phyloP scores from a whole-genome alignment of 2,329 filamentous ascomycete genomes.

The Pyrenophora tritici-repentis region DNA sequence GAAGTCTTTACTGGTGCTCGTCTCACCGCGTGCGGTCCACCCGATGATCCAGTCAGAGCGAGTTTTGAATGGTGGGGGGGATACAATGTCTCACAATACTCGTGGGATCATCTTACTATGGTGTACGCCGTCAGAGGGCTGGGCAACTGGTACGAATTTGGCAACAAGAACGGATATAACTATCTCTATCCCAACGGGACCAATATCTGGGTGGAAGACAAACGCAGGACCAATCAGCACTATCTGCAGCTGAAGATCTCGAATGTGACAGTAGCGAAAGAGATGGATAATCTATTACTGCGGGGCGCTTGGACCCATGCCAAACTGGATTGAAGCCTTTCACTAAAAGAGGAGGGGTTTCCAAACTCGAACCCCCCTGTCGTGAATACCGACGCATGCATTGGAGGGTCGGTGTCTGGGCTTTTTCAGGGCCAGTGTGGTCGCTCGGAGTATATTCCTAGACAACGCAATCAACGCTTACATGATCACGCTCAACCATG shows the following conservation, averaged over 20 bases:
- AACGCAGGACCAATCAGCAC: conserved; percentile 45
- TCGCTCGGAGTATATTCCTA: not conserved
- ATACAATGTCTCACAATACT: conserved; percentile 23
- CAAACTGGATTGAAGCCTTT: conserved; percentile 5
- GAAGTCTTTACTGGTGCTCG: conserved; percentile 49
- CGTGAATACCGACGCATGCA: too few relatives aligned
- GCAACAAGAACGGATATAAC: conserved; percentile 51
- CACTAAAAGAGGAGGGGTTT: not conserved
- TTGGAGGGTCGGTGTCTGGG: not conserved
- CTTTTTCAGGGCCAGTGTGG: not conserved
- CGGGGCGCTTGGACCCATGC: conserved; percentile 1
- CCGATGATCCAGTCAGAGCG: conserved; percentile 23
- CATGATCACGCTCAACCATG: too few relatives aligned
- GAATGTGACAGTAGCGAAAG: conserved; percentile 2
- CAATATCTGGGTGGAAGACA: conserved; percentile 53
- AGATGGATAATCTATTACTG: conserved; percentile 2
- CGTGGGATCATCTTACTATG: conserved; percentile 35
- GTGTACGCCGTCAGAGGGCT: conserved; percentile 28
- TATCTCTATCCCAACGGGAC: conserved; percentile 48
- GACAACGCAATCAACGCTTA: not conserved
- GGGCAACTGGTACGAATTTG: conserved; percentile 43
- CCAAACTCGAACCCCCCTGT: not conserved
- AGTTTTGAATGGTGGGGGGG: conserved; percentile 33
- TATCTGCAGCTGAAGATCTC: conserved; percentile 23
- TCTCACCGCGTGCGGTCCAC: conserved; percentile 36